phyloP scores from a whole-genome alignment of 192 early-diverging fungal genomes.

The Podila epicladia region DNA sequence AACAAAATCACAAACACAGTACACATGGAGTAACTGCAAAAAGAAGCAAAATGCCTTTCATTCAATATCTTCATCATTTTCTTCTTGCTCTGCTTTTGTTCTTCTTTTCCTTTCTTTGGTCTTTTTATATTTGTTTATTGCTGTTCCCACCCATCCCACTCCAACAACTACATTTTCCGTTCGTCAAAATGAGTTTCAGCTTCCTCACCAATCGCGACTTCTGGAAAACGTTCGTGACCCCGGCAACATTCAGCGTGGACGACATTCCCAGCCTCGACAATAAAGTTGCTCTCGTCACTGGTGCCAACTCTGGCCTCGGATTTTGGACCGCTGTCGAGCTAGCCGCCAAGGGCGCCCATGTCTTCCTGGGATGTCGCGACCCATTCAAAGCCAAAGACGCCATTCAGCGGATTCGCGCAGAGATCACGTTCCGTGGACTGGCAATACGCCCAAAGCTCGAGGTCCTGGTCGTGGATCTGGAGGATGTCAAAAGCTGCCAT shows the following conservation, averaged over 20 bases:
- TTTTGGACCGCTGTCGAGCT: slow-evolving; percentile 17
- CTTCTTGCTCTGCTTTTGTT: background rate
- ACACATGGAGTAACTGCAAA: too few species aligned
- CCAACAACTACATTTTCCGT: background rate
- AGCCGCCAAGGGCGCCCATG: slow-evolving; percentile 18
- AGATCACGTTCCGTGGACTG: background rate
- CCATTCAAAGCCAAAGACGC: slow-evolving; percentile 1
- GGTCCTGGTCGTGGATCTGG: slow-evolving; percentile 20
- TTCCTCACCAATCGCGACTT: background rate
- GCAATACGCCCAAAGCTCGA: slow-evolving; percentile 11
- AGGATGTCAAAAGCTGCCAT: slow-evolving; percentile 1
- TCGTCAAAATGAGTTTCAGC: background rate
- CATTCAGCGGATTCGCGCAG: background rate
- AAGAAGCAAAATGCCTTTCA: background rate
- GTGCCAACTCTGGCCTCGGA: slow-evolving; percentile 50
- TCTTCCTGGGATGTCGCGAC: slow-evolving; percentile 13
- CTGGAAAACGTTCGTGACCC: background rate
- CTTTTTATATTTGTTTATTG: too few species aligned
- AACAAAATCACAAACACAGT: too few species aligned
- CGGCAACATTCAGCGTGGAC: background rate
- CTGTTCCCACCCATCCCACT: background rate
- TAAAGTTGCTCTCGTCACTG: slow-evolving; percentile 56
- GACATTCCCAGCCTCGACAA: slow-evolving; percentile 39
- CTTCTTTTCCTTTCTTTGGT: background rate
- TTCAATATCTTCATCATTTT: background rate